These are phyloP conservation scores for Chrysopogon serrulatus DNA, from an alignment of 176 grass and related monocot species.

Conservation along the genomic window DNA sequence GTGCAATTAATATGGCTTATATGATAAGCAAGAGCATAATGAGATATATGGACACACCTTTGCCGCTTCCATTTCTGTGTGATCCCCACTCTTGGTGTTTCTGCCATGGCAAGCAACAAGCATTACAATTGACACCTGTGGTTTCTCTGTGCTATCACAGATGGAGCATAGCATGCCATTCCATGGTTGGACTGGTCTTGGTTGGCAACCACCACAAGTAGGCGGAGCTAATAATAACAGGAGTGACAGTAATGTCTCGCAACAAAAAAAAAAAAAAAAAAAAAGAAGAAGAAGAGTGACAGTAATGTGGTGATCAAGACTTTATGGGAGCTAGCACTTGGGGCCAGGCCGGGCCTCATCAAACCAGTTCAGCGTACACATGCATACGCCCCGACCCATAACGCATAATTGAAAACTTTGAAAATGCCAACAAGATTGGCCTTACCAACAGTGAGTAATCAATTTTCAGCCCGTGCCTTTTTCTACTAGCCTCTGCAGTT, in stretches of 20 bases:
- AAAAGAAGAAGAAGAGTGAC: too few species aligned
- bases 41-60: neutral
- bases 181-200: neutral
- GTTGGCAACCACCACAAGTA: too few species aligned
- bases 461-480: neutral
- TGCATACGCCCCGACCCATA: neutral
- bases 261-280: too few species aligned
- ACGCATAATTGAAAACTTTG: neutral
- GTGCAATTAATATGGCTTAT: conserved; percentile 26
- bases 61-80: neutral
- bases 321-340: too few species aligned
- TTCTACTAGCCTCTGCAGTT: neutral
- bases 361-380: neutral
- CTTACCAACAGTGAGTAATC: neutral
- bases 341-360: too few species aligned
- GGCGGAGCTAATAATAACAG: too few species aligned
- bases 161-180: neutral
- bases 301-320: too few species aligned
- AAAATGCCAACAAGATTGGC: neutral
- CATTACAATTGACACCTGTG: neutral
- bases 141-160: neutral
- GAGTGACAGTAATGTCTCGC: too few species aligned
- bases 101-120: neutral
- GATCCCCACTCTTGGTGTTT: neutral
- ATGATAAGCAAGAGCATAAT: neutral